Evolutionary conservation across 2,329 filamentous ascomycete species (phyloP).

Genomic region (Torrubiella hemipterigena): DNA sequence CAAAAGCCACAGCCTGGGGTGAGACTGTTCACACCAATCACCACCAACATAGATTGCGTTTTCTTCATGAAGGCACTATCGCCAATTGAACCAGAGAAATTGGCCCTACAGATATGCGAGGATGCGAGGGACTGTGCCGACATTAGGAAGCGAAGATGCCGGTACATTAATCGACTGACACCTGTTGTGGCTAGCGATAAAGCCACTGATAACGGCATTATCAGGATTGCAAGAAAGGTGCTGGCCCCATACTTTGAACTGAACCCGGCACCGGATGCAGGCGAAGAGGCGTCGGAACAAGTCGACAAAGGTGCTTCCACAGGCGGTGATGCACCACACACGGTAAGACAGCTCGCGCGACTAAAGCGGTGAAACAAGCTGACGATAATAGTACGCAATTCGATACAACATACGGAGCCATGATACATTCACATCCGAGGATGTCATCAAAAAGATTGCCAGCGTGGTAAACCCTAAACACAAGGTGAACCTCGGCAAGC

Average conservation of each 20-base stretch:
- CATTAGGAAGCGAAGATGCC: slow-evolving; percentile 31
- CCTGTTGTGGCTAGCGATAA: slow-evolving; percentile 44
- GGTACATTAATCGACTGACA: slow-evolving; percentile 47
- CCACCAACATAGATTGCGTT: slow-evolving; percentile 47
- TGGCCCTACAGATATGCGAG: slow-evolving; percentile 42
- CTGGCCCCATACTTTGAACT: slow-evolving; percentile 51
- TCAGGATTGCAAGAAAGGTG: slow-evolving; percentile 50
- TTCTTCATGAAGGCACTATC: slow-evolving; percentile 47
- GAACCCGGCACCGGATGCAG: slow-evolving; percentile 10
- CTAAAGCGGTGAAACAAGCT: not conserved
- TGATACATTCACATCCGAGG: slow-evolving; percentile 52
- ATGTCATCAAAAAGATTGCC: slow-evolving; percentile 61
- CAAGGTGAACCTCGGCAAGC: slow-evolving; percentile 65
- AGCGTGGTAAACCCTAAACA: slow-evolving; percentile 52
- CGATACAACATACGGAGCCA: slow-evolving; percentile 67
- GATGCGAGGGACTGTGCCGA: slow-evolving; percentile 35
- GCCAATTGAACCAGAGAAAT: slow-evolving; percentile 42
- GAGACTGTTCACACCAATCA: slow-evolving; percentile 44
- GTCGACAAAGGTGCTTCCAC: slow-evolving; percentile 6
- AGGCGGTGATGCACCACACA: slow-evolving; percentile 4
- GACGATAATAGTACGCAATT: slow-evolving; percentile 59
- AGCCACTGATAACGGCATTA: slow-evolving; percentile 56
- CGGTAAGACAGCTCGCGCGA: not conserved
- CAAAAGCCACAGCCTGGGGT: slow-evolving; percentile 25
- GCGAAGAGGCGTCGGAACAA: slow-evolving; percentile 8